These are phyloP conservation scores for Hysterangium stoloniferum DNA, from an alignment of 768 basidiomycete species.

Conservation along the genomic window DNA sequence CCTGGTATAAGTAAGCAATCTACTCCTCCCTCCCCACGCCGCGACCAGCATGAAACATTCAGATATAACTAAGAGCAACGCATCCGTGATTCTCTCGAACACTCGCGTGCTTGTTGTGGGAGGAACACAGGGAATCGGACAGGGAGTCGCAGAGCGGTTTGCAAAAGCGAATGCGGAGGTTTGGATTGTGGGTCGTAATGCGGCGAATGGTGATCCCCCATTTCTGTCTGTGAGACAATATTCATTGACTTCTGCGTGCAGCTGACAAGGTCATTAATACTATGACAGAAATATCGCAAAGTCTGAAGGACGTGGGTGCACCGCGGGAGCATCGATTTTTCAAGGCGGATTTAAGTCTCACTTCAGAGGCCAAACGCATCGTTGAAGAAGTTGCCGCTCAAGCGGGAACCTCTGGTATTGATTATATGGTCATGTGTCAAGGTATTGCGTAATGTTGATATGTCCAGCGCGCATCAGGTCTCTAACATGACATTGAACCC, in stretches of 20 bases:
- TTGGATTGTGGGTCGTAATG: conserved; percentile 11
- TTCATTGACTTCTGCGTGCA: not conserved
- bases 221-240: not conserved
- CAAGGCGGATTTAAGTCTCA: conserved; percentile 5
- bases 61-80: not conserved
- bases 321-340: not conserved
- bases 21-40: too few relatives aligned
- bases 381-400: not conserved
- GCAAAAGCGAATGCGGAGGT: conserved; percentile 20
- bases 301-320: not conserved
- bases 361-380: not conserved
- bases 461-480: too few relatives aligned
- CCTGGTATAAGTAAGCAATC: too few relatives aligned
- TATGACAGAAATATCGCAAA: conserved; percentile 3
- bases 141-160: conserved; percentile 39
- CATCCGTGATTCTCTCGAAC: not conserved
- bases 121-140: conserved; percentile 30
- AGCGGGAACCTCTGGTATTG: not conserved
- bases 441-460: not conserved
- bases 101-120: conserved; percentile 19
- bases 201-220: conserved; percentile 6
- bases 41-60: not conserved
- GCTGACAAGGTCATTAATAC: not conserved
- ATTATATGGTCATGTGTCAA: conserved; percentile 7
- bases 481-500: not conserved